Evolutionary conservation across 2,329 filamentous ascomycete genomes (phyloP).

Genomic region (Pseudogymnoascus sp.): DNA sequence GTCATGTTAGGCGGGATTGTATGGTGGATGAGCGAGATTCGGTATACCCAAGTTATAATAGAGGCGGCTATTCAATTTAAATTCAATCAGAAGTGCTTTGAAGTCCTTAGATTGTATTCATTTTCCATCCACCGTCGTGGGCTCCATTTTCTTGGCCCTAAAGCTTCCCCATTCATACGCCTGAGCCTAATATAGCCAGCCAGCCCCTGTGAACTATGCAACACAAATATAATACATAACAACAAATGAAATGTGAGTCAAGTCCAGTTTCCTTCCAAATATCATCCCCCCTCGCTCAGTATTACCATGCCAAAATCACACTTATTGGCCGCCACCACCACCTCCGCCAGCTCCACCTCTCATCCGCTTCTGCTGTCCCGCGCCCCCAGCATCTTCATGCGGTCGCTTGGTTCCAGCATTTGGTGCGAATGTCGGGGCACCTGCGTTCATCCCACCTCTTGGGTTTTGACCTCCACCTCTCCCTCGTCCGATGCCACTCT

Average conservation of each 20-base stretch:
- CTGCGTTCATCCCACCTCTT: conserved; percentile 27
- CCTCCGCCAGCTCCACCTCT: conserved; percentile 29
- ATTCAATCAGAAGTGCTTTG: not conserved
- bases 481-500: conserved; percentile 14
- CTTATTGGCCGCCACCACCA: not conserved
- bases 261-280: not conserved
- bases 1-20: not conserved
- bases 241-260: not conserved
- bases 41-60: not conserved
- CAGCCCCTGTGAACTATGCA: not conserved
- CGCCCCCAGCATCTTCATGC: conserved; percentile 26
- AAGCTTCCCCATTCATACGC: conserved; percentile 5
- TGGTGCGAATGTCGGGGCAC: conserved; percentile 24
- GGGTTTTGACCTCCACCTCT: conserved; percentile 16
- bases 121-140: conserved; percentile 2
- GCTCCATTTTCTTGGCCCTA: not conserved
- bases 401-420: conserved; percentile 24
- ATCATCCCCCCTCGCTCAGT: not conserved
- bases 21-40: not conserved
- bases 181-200: not conserved
- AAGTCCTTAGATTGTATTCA: conserved; percentile 6
- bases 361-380: conserved; percentile 33
- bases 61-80: not conserved
- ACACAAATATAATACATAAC: conserved; percentile 7
- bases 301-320: not conserved